Conservation (phyloP, 305 asterid species). For the Ajuga reptans region DNA sequence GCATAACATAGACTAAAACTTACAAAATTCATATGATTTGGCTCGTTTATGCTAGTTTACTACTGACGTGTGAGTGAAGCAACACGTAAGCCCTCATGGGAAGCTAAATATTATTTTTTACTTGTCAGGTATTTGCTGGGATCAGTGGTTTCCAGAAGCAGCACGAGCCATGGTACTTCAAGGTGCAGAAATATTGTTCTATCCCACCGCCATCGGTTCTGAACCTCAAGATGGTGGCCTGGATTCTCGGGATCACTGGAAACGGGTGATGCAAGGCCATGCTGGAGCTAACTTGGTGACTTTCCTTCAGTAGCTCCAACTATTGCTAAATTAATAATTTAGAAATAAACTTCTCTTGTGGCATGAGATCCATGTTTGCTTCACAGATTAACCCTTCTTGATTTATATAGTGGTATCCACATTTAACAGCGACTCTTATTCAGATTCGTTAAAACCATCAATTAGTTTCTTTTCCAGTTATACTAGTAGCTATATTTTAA, state of each 20-base stretch:
- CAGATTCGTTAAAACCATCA: background rate
- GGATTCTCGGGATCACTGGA: slow-evolving; percentile 97
- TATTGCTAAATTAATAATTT: background rate
- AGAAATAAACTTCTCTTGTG: background rate
- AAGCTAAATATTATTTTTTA: slow-evolving; percentile 17
- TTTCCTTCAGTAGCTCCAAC: background rate
- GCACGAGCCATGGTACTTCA: slow-evolving; percentile 97
- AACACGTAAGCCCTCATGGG: background rate
- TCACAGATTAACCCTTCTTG: background rate
- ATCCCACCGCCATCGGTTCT: slow-evolving; percentile 96
- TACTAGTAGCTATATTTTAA: background rate
- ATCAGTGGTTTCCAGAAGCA: slow-evolving; percentile 98
- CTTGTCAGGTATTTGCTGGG: slow-evolving; percentile 86
- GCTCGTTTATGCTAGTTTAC: background rate
- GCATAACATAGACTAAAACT: background rate
- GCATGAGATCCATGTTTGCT: background rate
- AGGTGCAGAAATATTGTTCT: slow-evolving; percentile 89
- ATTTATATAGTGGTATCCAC: background rate
- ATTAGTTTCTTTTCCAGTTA: background rate
- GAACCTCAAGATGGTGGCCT: slow-evolving; percentile 91
- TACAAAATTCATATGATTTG: background rate
- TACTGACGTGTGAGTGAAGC: background rate
- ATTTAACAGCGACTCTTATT: background rate
- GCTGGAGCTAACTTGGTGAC: slow-evolving; percentile 93
- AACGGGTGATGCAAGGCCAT: slow-evolving; percentile 97